These are phyloP conservation scores for Angophora floribunda DNA, from an alignment of 345 rosid species.

Conservation along the genomic window DNA sequence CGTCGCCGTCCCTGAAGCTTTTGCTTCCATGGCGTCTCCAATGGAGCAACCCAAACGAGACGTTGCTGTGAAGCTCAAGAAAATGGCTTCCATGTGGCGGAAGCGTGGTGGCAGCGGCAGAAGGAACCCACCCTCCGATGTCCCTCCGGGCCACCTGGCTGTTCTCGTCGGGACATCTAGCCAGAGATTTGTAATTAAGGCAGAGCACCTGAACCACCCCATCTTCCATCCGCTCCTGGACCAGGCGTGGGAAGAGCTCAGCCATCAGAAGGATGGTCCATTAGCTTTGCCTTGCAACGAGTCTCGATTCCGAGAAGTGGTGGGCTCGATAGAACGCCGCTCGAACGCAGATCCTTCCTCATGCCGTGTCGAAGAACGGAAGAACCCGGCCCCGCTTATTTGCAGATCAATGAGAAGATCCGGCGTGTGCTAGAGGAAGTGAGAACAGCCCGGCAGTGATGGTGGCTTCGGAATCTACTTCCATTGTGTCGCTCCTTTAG, in stretches of 20 bases:
- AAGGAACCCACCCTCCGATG: slow-evolving; percentile 15
- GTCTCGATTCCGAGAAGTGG: slow-evolving; percentile 15
- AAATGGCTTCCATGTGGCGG: background rate
- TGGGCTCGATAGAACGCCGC: slow-evolving; percentile 1
- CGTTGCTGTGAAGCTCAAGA: slow-evolving; percentile 16
- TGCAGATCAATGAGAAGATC: background rate
- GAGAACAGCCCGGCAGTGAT: background rate
- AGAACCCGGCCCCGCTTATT: slow-evolving; percentile 1
- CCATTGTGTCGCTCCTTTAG: background rate
- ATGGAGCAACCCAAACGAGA: background rate
- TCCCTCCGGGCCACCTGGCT: slow-evolving; percentile 20
- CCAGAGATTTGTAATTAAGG: slow-evolving; percentile 11
- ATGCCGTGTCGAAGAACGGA: background rate
- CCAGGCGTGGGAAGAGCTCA: slow-evolving; percentile 11
- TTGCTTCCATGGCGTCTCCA: slow-evolving; percentile 2
- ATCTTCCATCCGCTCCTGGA: slow-evolving; percentile 18
- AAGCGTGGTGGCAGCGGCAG: background rate
- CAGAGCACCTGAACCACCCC: slow-evolving; percentile 20
- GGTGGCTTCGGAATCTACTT: background rate
- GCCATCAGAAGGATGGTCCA: slow-evolving; percentile 12
- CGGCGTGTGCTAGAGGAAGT: background rate
- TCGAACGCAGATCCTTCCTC: background rate
- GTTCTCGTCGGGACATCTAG: slow-evolving; percentile 18
- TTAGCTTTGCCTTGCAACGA: slow-evolving; percentile 19
- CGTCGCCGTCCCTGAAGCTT: background rate